A percentile compares a stretch with the other conserved stretches of the same genome.
These are phyloP conservation scores for Calocybe indica DNA, from an alignment of 768 basidiomycete species.

Conservation along the genomic window DNA sequence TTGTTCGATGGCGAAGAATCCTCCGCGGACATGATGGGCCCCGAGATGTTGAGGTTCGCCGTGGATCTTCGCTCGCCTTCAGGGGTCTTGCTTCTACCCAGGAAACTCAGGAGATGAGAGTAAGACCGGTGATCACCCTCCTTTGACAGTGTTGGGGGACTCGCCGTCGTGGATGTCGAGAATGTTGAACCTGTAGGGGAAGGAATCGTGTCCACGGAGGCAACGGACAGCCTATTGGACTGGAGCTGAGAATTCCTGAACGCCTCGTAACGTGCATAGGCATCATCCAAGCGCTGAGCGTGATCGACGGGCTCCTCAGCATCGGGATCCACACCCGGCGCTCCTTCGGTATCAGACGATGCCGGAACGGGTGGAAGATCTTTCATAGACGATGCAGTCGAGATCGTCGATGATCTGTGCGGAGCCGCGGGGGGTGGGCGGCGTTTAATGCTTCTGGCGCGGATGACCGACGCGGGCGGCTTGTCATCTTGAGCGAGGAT, in stretches of 20 bases:
- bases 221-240: conserved; percentile 50
- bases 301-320: conserved; percentile 24
- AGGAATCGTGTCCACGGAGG: conserved; percentile 49
- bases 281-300: conserved; percentile 61
- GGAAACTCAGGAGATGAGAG: conserved; percentile 53
- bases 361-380: conserved; percentile 52
- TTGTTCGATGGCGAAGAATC: conserved; percentile 38
- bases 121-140: conserved; percentile 33
- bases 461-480: conserved; percentile 30
- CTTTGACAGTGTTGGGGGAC: too few species aligned
- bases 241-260: conserved; percentile 62
- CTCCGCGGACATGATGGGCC: conserved; percentile 44
- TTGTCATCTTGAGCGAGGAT: conserved; percentile 62
- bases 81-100: conserved; percentile 58
- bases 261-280: conserved; percentile 86
- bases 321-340: too few species aligned
- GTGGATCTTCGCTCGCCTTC: conserved; percentile 38
- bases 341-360: too few species aligned
- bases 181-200: conserved; percentile 35
- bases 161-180: too few species aligned
- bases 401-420: conserved; percentile 16
- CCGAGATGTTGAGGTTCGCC: conserved; percentile 66
- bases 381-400: conserved; percentile 26
- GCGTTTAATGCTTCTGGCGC: conserved; percentile 17
- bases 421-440: conserved; percentile 52